A percentile compares a stretch with the other conserved stretches of the same genome.
phyloP scores from a whole-genome alignment of 1,139 yeast species.

The Taphrina communis region DNA sequence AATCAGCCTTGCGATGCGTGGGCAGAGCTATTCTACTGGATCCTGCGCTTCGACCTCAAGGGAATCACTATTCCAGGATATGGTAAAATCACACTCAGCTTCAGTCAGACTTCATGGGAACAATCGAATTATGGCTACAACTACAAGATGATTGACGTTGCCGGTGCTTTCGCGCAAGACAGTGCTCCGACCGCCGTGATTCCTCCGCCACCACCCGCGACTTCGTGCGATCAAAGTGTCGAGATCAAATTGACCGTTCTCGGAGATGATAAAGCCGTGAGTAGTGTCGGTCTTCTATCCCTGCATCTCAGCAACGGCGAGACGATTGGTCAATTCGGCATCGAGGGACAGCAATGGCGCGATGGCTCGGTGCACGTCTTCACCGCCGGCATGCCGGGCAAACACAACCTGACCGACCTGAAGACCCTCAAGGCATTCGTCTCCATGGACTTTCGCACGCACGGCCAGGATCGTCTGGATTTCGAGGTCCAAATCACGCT shows the following conservation, averaged over 20 bases:
- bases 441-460: conserved; percentile 10
- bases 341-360: background rate
- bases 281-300: background rate
- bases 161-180: background rate
- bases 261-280: background rate
- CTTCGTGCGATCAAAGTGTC: background rate
- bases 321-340: background rate
- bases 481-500: background rate
- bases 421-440: background rate
- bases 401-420: background rate
- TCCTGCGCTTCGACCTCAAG: conserved; percentile 8
- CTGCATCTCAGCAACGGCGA: conserved; percentile 1
- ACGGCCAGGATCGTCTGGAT: background rate
- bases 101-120: conserved; percentile 1
- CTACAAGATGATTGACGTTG: background rate
- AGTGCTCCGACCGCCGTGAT: background rate
- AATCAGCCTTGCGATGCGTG: background rate
- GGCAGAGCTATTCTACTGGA: conserved; percentile 11
- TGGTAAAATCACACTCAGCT: background rate
- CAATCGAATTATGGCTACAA: conserved; percentile 3
- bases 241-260: background rate
- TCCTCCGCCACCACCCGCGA: background rate
- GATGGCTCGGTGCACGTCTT: background rate
- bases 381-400: background rate
- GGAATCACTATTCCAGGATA: background rate